Evolutionary conservation across 495 filamentous ascomycete genomes (phyloP).

Genomic region (Achaetomiella virescens): DNA sequence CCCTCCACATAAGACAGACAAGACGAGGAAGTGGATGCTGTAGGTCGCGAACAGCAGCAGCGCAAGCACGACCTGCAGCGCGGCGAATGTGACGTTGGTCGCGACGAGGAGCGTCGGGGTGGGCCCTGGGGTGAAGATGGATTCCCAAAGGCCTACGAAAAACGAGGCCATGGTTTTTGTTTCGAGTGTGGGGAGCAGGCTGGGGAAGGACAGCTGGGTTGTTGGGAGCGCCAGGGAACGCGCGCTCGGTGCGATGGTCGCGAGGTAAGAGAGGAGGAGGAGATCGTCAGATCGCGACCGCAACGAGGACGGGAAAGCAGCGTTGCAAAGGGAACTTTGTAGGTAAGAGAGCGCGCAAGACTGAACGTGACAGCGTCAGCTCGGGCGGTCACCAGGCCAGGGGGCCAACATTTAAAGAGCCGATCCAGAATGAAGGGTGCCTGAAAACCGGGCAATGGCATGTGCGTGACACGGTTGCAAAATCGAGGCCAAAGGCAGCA

Average conservation of each 20-base stretch:
- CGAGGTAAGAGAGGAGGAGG: too few relatives aligned
- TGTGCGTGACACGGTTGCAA: constrained; percentile 12
- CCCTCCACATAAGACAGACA: constrained; percentile 69
- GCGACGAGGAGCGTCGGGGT: constrained; percentile 83
- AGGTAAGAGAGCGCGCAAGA: not conserved
- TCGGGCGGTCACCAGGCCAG: not conserved
- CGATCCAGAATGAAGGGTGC: not conserved
- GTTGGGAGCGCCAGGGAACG: not conserved
- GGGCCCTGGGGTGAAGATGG: constrained; percentile 85
- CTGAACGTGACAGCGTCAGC: constrained; percentile 1
- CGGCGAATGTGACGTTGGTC: constrained; percentile 82
- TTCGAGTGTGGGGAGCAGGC: not conserved
- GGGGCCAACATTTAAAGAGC: not conserved
- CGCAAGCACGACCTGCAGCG: constrained; percentile 73
- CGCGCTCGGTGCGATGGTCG: too few relatives aligned
- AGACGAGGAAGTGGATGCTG: constrained; percentile 79
- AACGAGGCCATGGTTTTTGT: constrained; percentile 66
- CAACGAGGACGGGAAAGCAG: too few relatives aligned
- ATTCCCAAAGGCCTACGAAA: constrained; percentile 74
- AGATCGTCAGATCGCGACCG: too few relatives aligned
- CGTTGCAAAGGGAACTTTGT: too few relatives aligned
- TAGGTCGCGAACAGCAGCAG: constrained; percentile 71
- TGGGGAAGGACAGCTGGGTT: not conserved
- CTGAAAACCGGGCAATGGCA: constrained; percentile 6
- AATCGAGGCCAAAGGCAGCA: not conserved